These are phyloP conservation scores for Lasiosphaeria ovina DNA, from an alignment of 495 filamentous ascomycete species.

Conservation along the genomic window DNA sequence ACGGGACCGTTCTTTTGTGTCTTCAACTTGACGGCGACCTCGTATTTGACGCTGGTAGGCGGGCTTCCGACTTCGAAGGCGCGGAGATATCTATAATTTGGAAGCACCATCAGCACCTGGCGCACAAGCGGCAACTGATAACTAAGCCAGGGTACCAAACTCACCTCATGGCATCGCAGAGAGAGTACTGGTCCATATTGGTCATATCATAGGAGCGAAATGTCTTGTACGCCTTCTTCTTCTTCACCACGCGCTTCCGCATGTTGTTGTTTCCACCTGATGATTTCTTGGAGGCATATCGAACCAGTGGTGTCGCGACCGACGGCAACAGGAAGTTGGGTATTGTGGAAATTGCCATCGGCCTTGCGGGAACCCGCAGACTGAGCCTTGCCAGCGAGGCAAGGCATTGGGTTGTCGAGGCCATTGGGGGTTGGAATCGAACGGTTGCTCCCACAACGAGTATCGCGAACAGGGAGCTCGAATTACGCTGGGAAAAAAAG, in stretches of 20 bases:
- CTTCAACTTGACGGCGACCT: slow-evolving; percentile 74
- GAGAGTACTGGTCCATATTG: slow-evolving; percentile 64
- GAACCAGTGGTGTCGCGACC: slow-evolving; percentile 30
- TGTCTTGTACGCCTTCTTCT: slow-evolving; percentile 64
- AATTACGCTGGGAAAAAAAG: slow-evolving; percentile 1
- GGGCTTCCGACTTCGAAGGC: slow-evolving; percentile 86
- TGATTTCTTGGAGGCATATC: slow-evolving; percentile 35
- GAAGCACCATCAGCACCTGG: neutral
- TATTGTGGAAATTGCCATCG: slow-evolving; percentile 34
- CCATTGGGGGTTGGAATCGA: slow-evolving; percentile 32
- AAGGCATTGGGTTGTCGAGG: slow-evolving; percentile 51
- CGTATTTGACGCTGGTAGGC: slow-evolving; percentile 75
- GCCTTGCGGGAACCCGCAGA: slow-evolving; percentile 33
- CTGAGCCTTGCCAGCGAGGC: slow-evolving; percentile 61
- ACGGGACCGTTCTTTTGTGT: slow-evolving; percentile 79
- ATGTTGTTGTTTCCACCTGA: slow-evolving; percentile 18
- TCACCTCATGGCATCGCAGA: slow-evolving; percentile 93
- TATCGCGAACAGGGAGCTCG: slow-evolving; percentile 4
- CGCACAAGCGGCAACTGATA: neutral
- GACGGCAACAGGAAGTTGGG: slow-evolving; percentile 44
- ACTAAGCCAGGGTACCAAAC: slow-evolving; percentile 14
- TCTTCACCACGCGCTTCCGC: slow-evolving; percentile 49
- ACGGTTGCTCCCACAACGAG: neutral
- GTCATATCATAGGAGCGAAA: slow-evolving; percentile 56
- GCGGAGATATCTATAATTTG: slow-evolving; percentile 68